Percentiles rank a stretch among this genome's conserved stretches.
Evolutionary conservation across 345 rosid species (phyloP).

Genomic region (Gynandropsis gynandra): DNA sequence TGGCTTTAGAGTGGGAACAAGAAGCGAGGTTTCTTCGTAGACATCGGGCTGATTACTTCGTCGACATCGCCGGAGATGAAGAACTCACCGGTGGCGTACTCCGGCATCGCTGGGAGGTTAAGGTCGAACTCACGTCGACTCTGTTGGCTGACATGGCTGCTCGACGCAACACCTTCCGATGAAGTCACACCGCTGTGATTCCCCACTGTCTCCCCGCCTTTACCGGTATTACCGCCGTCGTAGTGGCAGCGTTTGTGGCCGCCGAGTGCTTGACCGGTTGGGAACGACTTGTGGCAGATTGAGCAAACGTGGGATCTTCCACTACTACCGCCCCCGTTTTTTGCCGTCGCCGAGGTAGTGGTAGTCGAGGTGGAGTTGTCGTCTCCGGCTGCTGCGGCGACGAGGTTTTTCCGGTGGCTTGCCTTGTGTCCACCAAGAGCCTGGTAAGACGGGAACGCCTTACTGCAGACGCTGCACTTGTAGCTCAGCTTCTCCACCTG

Average conservation of each 20-base stretch:
- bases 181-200: not conserved
- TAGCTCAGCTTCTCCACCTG: not conserved
- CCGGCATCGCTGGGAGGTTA: conserved; percentile 32
- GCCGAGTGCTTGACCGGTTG: conserved; percentile 83
- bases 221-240: conserved; percentile 37
- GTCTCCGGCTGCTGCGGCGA: conserved; percentile 19
- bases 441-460: not conserved
- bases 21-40: conserved; percentile 10
- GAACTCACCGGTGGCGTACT: conserved; percentile 3
- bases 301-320: conserved; percentile 71
- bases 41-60: conserved; percentile 16
- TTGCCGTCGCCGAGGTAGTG: conserved; percentile 19
- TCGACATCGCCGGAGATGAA: conserved; percentile 10
- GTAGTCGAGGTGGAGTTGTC: conserved; percentile 10
- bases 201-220: no score
- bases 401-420: conserved; percentile 38
- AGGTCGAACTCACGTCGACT: conserved; percentile 27
- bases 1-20: not conserved
- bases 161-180: conserved; percentile 19
- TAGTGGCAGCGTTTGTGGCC: conserved; percentile 94
- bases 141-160: conserved; percentile 23
- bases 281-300: conserved; percentile 64
- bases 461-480: not conserved
- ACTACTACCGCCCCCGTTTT: conserved; percentile 18
- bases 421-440: conserved; percentile 60